These are phyloP conservation scores for Plasmopara muralis DNA, from an alignment of 352 stramenopile genomes.

Conservation along the genomic window DNA sequence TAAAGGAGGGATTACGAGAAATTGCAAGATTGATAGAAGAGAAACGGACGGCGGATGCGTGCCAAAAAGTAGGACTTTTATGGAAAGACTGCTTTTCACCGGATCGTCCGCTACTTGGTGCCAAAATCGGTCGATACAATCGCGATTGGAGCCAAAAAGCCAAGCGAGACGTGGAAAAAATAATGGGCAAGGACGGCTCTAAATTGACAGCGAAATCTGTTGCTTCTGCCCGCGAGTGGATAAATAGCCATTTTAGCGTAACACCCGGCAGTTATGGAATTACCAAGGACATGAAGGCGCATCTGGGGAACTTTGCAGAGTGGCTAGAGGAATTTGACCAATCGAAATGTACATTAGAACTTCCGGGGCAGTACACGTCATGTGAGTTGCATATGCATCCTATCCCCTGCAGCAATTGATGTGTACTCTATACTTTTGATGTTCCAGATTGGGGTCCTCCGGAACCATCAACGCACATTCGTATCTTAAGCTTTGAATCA, in stretches of 20 bases:
- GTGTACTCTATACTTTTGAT: slow-evolving; percentile 4
- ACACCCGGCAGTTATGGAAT: slow-evolving; percentile 62
- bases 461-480: slow-evolving; percentile 49
- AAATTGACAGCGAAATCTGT: slow-evolving; percentile 54
- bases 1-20: slow-evolving; percentile 74
- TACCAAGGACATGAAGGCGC: slow-evolving; percentile 73
- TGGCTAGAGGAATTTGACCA: slow-evolving; percentile 84
- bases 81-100: slow-evolving; percentile 61
- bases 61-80: slow-evolving; percentile 29
- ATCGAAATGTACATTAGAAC: slow-evolving; percentile 51
- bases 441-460: slow-evolving; percentile 64
- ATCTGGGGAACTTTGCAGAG: slow-evolving; percentile 76
- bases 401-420: neutral
- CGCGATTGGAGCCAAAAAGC: slow-evolving; percentile 53
- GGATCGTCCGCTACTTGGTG: slow-evolving; percentile 42
- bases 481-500: slow-evolving; percentile 71
- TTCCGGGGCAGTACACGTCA: slow-evolving; percentile 74
- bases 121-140: slow-evolving; percentile 71
- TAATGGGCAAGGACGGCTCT: slow-evolving; percentile 56
- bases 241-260: slow-evolving; percentile 65
- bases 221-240: slow-evolving; percentile 53
- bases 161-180: slow-evolving; percentile 58
- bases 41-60: slow-evolving; percentile 28
- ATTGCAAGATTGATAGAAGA: slow-evolving; percentile 58
- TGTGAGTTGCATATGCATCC: slow-evolving; percentile 31